Percentiles rank a stretch among this genome's conserved stretches.
These are phyloP conservation scores for Blastobotrys robertii DNA, from an alignment of 805 yeast species.

Conservation along the genomic window DNA sequence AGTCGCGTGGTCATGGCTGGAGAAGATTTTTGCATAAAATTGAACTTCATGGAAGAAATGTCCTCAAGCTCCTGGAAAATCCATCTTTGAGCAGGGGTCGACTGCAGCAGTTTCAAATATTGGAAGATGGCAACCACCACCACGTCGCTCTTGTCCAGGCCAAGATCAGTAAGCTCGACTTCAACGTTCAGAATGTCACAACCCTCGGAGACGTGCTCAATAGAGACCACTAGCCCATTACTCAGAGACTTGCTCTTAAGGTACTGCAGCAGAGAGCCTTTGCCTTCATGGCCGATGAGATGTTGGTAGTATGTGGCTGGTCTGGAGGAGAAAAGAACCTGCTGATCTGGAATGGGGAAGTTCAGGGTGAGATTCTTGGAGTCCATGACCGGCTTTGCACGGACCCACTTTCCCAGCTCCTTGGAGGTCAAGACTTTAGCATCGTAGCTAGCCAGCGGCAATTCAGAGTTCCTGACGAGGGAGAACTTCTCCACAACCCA, in stretches of 20 bases:
- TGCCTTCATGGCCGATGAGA: conserved; percentile 84
- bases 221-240: conserved; percentile 65
- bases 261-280: conserved; percentile 67
- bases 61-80: conserved; percentile 66
- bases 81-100: conserved; percentile 64
- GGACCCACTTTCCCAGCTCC: conserved; percentile 44
- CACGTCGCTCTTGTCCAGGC: conserved; percentile 48
- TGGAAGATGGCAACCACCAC: conserved; percentile 56
- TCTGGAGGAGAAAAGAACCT: conserved; percentile 51
- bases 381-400: conserved; percentile 79
- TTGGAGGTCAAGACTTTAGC: conserved; percentile 39
- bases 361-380: conserved; percentile 53
- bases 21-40: conserved; percentile 67
- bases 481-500: conserved; percentile 66
- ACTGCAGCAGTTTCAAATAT: conserved; percentile 54
- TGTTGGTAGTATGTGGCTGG: conserved; percentile 71
- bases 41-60: conserved; percentile 60
- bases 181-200: conserved; percentile 59
- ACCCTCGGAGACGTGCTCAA: conserved; percentile 44
- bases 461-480: conserved; percentile 44
- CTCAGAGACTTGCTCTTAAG: conserved; percentile 75
- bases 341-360: conserved; percentile 71
- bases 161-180: conserved; percentile 67
- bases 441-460: conserved; percentile 31
- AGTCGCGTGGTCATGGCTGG: conserved; percentile 66